These are phyloP conservation scores for Globisporangium polare DNA, from an alignment of 352 stramenopile species.

Conservation along the genomic window DNA sequence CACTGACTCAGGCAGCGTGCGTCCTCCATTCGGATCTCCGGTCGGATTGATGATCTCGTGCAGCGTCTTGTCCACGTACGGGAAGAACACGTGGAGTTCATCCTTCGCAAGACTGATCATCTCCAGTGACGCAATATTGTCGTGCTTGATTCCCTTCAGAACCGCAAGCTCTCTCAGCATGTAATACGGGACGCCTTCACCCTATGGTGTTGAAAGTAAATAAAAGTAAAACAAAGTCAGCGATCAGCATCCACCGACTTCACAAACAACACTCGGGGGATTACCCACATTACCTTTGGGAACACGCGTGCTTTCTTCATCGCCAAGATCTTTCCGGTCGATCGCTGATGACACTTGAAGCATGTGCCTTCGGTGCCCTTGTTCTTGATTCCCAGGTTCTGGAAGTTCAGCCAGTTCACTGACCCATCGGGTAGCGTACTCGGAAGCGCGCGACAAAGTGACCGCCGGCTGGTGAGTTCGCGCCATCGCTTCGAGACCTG, in stretches of 20 bases:
- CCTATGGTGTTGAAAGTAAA: conserved; percentile 23
- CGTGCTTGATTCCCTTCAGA: conserved; percentile 83
- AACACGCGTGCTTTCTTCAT: conserved; percentile 89
- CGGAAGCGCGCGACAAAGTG: conserved; percentile 63
- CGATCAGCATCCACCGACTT: neutral
- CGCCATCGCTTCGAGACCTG: conserved; percentile 79
- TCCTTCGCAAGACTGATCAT: conserved; percentile 85
- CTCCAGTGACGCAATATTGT: conserved; percentile 85
- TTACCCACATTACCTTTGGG: conserved; percentile 48
- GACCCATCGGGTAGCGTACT: conserved; percentile 67
- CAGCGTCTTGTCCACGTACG: conserved; percentile 88
- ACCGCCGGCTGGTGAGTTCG: conserved; percentile 65
- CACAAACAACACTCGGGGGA: neutral
- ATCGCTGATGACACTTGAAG: conserved; percentile 85
- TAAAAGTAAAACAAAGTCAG: conserved; percentile 8
- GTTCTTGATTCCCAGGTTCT: conserved; percentile 88
- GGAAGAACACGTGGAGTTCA: conserved; percentile 89
- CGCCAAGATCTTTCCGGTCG: conserved; percentile 78
- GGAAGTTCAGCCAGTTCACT: conserved; percentile 87
- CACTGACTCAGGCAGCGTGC: conserved; percentile 67
- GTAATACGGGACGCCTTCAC: conserved; percentile 92
- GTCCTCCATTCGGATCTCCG: conserved; percentile 72
- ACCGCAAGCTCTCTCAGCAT: conserved; percentile 90
- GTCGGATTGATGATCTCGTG: conserved; percentile 91
- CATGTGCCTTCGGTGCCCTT: conserved; percentile 87